Conservation (phyloP, 352 stramenopile species). For the Globisporangium radiosum region DNA sequence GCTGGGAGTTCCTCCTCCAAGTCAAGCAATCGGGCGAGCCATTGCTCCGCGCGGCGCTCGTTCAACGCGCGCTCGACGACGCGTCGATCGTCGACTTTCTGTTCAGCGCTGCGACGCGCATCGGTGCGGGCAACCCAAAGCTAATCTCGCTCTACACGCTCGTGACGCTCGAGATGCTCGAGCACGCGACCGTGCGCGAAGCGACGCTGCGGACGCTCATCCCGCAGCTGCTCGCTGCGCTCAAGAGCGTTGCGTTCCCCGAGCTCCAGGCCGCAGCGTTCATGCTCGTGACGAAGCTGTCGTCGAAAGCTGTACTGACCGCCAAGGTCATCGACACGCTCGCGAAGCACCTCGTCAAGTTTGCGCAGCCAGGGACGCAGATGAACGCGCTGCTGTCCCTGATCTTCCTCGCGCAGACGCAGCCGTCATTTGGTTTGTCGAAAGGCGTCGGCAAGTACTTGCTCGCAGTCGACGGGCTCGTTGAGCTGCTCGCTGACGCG, state of each 20-base stretch:
- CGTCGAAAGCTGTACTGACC: constrained; percentile 70
- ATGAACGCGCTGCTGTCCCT: constrained; percentile 73
- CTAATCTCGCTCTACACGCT: constrained; percentile 84
- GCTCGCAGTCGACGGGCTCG: constrained; percentile 55
- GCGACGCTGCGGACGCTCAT: constrained; percentile 73
- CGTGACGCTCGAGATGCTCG: constrained; percentile 75
- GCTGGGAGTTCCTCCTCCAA: constrained; percentile 78
- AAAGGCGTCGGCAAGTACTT: constrained; percentile 56
- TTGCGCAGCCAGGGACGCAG: constrained; percentile 54
- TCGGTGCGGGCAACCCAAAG: constrained; percentile 63
- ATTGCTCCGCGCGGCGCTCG: constrained; percentile 57
- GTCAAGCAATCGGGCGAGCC: constrained; percentile 69
- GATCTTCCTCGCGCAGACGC: constrained; percentile 68
- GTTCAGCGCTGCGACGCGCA: constrained; percentile 49
- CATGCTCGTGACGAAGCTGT: constrained; percentile 82
- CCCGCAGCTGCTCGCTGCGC: constrained; percentile 59
- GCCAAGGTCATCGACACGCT: constrained; percentile 67
- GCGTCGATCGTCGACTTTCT: constrained; percentile 73
- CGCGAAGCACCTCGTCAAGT: constrained; percentile 73
- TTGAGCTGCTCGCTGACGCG: constrained; percentile 56
- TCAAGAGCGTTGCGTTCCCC: constrained; percentile 58
- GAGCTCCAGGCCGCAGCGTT: constrained; percentile 79
- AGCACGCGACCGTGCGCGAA: constrained; percentile 55
- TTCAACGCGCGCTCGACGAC: constrained; percentile 71
- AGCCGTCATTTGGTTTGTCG: constrained; percentile 58